These are phyloP conservation scores for Naegleria gruberi DNA, from an alignment of 208 protist species.

Conservation along the genomic window DNA sequence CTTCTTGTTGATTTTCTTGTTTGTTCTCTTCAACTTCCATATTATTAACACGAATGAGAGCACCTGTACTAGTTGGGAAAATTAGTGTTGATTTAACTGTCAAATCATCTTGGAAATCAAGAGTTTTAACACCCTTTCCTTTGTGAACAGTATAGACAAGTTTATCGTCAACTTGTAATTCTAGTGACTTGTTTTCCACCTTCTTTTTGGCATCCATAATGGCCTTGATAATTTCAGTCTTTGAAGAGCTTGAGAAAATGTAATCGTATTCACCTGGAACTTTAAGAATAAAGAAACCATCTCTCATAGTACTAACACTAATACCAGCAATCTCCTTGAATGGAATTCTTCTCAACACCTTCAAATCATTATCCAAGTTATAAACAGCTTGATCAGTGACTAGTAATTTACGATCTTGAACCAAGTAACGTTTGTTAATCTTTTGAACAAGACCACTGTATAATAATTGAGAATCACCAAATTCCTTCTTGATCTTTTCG, in stretches of 20 bases:
- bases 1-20: background rate
- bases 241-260: background rate
- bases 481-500: background rate
- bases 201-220: background rate
- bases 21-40: background rate
- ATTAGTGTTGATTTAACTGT: background rate
- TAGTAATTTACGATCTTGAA: background rate
- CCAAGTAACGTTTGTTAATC: slow-evolving; percentile 10
- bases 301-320: background rate
- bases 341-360: background rate
- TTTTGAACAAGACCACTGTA: background rate
- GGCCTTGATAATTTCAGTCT: slow-evolving; percentile 18
- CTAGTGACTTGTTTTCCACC: background rate
- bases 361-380: background rate
- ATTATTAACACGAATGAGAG: background rate
- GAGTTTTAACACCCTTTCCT: background rate
- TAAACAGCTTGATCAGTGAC: slow-evolving; percentile 12
- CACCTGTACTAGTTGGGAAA: background rate
- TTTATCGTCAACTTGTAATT: slow-evolving; percentile 11
- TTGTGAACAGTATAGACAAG: background rate
- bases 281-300: slow-evolving; percentile 20
- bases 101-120: slow-evolving; percentile 13
- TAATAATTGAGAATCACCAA: background rate
- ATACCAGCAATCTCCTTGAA: background rate
- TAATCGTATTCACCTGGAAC: slow-evolving; percentile 19